Percentiles rank a stretch among this genome's conserved stretches.
Conservation (phyloP, 1,284 basidiomycete genomes). For the Paramarasmius palmivorus region DNA sequence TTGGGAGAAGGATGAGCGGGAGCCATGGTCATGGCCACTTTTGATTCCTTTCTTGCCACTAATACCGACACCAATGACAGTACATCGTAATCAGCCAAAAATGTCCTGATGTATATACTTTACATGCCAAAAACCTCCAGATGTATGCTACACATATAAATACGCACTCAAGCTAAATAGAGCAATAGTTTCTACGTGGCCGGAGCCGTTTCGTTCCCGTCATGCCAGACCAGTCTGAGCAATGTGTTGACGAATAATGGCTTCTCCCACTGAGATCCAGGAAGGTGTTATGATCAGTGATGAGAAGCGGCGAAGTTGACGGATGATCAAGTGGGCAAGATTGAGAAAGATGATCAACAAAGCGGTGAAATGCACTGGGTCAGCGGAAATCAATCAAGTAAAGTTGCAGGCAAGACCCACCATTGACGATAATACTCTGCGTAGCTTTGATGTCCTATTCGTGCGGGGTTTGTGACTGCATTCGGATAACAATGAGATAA, state of each 20-base stretch:
- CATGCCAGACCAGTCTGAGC: conserved; percentile 47
- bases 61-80: too few species aligned
- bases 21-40: too few species aligned
- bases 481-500: conserved; percentile 7
- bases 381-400: not conserved
- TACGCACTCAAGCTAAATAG: too few species aligned
- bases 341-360: not conserved
- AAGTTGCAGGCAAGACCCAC: conserved; percentile 41
- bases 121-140: too few species aligned
- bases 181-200: too few species aligned
- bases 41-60: too few species aligned
- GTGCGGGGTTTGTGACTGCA: conserved; percentile 8
- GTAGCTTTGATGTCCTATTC: conserved; percentile 70
- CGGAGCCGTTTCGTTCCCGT: not conserved
- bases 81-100: too few species aligned
- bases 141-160: too few species aligned
- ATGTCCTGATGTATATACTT: too few species aligned
- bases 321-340: too few species aligned
- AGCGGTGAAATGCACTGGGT: not conserved
- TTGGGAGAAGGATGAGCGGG: not conserved
- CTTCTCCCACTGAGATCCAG: conserved; percentile 53
- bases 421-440: conserved; percentile 71
- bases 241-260: conserved; percentile 63
- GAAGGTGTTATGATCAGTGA: not conserved
- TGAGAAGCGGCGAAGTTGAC: not conserved